A percentile compares a stretch with the other conserved stretches of the same genome.
phyloP scores from a whole-genome alignment of 164 flowering plant species.

The Akebia trifoliata region DNA sequence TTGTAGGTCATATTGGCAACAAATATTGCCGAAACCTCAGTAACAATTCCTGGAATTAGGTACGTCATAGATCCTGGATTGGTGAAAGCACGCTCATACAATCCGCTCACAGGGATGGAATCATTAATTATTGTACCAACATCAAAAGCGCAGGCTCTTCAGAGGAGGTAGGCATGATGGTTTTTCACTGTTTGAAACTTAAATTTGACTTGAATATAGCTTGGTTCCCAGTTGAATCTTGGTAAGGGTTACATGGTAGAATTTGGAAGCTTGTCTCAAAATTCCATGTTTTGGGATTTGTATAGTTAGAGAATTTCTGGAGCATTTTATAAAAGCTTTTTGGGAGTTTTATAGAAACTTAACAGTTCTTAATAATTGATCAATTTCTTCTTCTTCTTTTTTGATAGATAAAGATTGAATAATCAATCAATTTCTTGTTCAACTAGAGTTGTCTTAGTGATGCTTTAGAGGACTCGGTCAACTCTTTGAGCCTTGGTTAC shows the following conservation, averaged over 20 bases:
- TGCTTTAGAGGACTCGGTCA: neutral
- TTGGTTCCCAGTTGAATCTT: neutral
- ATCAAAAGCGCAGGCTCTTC: constrained; percentile 95
- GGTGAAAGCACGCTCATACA: constrained; percentile 83
- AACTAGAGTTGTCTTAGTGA: neutral
- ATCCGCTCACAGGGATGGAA: constrained; percentile 72
- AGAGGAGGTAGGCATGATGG: constrained; percentile 58
- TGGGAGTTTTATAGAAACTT: neutral
- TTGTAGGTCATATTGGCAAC: constrained; percentile 85
- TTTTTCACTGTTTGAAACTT: neutral
- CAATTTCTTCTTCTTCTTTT: no score
- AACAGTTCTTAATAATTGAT: no score
- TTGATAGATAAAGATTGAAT: no score
- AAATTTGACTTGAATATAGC: neutral
- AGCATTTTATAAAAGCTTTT: neutral
- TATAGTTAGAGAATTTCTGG: neutral
- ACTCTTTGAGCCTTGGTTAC: no score
- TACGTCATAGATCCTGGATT: constrained; percentile 94
- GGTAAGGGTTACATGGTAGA: neutral
- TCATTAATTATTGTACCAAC: constrained; percentile 62
- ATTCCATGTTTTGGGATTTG: neutral
- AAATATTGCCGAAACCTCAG: constrained; percentile 96
- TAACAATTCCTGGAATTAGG: constrained; percentile 93
- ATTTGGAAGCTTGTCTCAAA: neutral
- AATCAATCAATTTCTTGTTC: neutral